Evolutionary conservation across 805 yeast species (phyloP), one percentile per base, ranked within the genome.

Genomic region (Candida maesae): DNA sequence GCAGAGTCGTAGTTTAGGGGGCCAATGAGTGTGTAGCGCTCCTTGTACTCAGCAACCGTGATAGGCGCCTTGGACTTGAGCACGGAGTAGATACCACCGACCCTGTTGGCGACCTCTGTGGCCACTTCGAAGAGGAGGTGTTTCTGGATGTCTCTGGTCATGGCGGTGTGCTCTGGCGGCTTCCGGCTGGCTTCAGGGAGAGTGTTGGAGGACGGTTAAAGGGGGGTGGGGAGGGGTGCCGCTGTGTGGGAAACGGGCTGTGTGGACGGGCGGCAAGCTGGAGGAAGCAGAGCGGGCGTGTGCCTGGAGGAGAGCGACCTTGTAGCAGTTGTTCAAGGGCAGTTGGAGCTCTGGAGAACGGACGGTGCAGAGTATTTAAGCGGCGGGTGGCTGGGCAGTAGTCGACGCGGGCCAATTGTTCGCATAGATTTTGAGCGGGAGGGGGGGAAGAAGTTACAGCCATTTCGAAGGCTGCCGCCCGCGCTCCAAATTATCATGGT

Each of bases 11-110:
- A 73, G 67, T 87, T 83, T 52, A 86, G 71, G 0, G 96, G 96
- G 5, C 99, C 99, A 41, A 93, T 71, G 37, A 89, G 70, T 18
- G 87, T 79, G 66, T 91, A 91, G 41, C 96, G 73, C 53, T 84
- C 87, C 49, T 85, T 77, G 65, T 89, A 93, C 64, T 91, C 97
- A 30, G 95, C 89, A 38, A 85, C 91, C 8, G 99, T 91, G 45
- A 90, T 89, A 8, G 97, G 97, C 7, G 97, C 97, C 65, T 91
- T 91, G 10, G 96, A 87, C 63, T 93, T 93, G 58, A 91, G 74
- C 38, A 91, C 99, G 6, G 98, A 90, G 68, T 91, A 91, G 62
- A 91, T 91, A 27, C 99, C 99, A 37, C 99, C 99, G 17, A 91
- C 98, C 56, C 95, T 74, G 70, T 93, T 90, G 56, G 98, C 98